These are phyloP conservation scores for Neurospora sp. DNA, from an alignment of 495 filamentous ascomycete species.

Conservation along the genomic window DNA sequence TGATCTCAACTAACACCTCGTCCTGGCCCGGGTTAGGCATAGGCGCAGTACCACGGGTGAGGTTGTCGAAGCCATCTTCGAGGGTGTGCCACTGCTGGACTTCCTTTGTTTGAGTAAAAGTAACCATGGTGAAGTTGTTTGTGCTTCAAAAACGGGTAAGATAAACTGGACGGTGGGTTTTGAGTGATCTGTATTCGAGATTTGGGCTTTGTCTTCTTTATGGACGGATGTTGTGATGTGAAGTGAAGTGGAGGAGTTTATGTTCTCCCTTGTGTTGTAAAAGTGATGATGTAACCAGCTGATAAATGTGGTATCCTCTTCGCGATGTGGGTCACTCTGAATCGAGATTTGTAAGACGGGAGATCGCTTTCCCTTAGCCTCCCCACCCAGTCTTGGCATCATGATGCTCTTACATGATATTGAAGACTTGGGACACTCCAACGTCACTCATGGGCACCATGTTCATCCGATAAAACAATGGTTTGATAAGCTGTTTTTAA, in stretches of 20 bases:
- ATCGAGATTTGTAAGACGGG: background rate
- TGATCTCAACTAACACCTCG: conserved; percentile 50
- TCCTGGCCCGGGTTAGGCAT: conserved; percentile 30
- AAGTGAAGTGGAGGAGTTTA: background rate
- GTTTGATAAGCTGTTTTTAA: too few relatives aligned
- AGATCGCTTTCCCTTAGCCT: background rate
- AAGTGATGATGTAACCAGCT: background rate
- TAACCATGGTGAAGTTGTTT: too few relatives aligned
- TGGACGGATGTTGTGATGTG: too few relatives aligned
- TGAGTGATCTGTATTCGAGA: too few relatives aligned
- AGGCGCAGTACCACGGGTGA: conserved; percentile 30
- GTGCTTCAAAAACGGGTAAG: too few relatives aligned
- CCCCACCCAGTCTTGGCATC: background rate
- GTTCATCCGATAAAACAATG: too few relatives aligned
- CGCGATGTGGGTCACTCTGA: background rate
- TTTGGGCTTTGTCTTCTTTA: too few relatives aligned
- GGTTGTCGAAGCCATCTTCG: conserved; percentile 37
- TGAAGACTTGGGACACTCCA: background rate
- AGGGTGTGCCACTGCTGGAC: background rate
- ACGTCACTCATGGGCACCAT: background rate
- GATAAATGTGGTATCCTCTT: background rate
- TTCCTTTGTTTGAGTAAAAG: background rate
- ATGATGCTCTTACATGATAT: background rate
- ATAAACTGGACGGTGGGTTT: too few relatives aligned
- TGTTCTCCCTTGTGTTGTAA: background rate